A percentile compares a stretch with the other conserved stretches of the same genome.
Evolutionary conservation across 176 grass and related monocot species (phyloP).

Genomic region (Cenchrus purpureus): DNA sequence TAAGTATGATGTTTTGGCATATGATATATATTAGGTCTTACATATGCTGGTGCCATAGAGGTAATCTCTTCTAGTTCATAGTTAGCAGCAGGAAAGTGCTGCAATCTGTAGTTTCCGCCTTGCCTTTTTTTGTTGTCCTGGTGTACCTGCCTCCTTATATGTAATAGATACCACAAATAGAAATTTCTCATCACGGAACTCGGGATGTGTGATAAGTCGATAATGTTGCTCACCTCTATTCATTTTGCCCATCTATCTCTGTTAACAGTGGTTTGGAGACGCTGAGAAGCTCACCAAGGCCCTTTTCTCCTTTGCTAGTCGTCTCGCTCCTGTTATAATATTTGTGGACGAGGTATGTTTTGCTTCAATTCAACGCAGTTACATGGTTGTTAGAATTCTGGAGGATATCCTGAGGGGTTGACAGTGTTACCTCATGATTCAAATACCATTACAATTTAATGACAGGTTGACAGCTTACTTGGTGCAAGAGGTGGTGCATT

Average conservation of each 20-base stretch:
- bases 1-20: slow-evolving; percentile 21
- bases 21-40: slow-evolving; percentile 7
- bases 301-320: slow-evolving; percentile 90
- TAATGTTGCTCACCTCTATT: slow-evolving; percentile 2
- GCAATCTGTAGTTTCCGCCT: neutral
- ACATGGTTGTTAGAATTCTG: slow-evolving; percentile 6
- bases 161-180: slow-evolving; percentile 17
- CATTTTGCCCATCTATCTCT: slow-evolving; percentile 41
- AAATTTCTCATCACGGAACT: slow-evolving; percentile 25
- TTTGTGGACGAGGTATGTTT: slow-evolving; percentile 93
- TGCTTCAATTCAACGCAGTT: slow-evolving; percentile 22
- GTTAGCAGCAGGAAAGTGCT: neutral
- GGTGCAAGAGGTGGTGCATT: slow-evolving; percentile 80
- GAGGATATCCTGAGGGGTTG: neutral
- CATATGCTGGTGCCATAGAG: slow-evolving; percentile 2
- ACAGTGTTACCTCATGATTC: slow-evolving; percentile 18
- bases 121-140: neutral
- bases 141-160: slow-evolving; percentile 17
- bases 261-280: slow-evolving; percentile 96
- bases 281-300: slow-evolving; percentile 94
- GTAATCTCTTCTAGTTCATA: slow-evolving; percentile 31
- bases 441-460: slow-evolving; percentile 34
- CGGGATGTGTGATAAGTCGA: neutral
- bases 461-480: slow-evolving; percentile 89
- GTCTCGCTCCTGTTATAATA: slow-evolving; percentile 90